Conservation (phyloP, 169 alveolate species). For the Perkinsus marinus region DNA sequence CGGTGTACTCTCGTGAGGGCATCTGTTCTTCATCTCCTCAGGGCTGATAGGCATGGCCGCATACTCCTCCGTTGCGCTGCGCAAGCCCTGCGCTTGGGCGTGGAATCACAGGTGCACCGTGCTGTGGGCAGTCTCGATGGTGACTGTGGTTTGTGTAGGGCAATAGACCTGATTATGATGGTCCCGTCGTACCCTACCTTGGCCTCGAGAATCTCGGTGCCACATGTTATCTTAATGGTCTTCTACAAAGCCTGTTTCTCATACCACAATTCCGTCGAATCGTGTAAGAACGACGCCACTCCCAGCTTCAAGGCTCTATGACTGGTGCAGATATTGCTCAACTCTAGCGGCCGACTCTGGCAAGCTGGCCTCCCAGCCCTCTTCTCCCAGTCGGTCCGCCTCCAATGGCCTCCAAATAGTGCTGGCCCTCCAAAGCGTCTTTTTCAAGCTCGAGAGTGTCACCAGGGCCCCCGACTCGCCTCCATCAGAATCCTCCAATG, state of each 20-base stretch:
- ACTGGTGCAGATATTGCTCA: neutral
- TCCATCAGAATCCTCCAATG: neutral
- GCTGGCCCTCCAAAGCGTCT: neutral
- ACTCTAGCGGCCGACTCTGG: neutral
- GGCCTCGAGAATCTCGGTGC: constrained; percentile 77
- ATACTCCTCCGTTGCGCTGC: neutral
- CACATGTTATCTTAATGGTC: constrained; percentile 82
- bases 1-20: too few species aligned
- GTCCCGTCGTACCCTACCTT: constrained; percentile 28
- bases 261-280: constrained; percentile 25
- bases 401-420: neutral
- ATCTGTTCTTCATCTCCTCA: neutral
- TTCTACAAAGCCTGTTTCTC: constrained; percentile 71
- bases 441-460: neutral
- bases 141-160: neutral
- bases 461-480: neutral
- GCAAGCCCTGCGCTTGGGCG: neutral
- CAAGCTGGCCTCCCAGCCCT: neutral
- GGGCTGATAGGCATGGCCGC: neutral
- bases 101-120: neutral
- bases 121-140: neutral
- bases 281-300: neutral
- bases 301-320: neutral
- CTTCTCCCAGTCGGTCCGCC: neutral
- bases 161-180: neutral